These are phyloP conservation scores for Aspergillus cristatus DNA, from an alignment of 495 filamentous ascomycete species.

Conservation along the genomic window DNA sequence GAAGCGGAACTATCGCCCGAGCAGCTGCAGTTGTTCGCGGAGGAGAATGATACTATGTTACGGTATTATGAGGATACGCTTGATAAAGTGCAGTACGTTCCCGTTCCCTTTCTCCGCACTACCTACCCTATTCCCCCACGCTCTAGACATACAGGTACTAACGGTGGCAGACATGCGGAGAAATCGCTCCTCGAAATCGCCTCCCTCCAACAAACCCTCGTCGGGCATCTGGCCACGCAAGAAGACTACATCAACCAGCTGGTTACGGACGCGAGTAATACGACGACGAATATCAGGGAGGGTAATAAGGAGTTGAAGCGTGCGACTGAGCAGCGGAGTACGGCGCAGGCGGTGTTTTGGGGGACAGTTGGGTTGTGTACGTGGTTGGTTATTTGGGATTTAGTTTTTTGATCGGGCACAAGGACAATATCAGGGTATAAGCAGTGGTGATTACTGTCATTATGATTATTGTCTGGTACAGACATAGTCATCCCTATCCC, in stretches of 20 bases:
- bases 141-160: too few relatives aligned
- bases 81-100: constrained; percentile 78
- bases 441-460: too few relatives aligned
- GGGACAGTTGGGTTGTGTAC: constrained; percentile 72
- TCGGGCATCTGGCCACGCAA: constrained; percentile 73
- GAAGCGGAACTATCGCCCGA: constrained; percentile 63
- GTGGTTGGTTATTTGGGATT: constrained; percentile 85
- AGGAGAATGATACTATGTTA: constrained; percentile 88
- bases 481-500: too few relatives aligned
- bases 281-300: constrained; percentile 73
- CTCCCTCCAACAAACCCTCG: constrained; percentile 81
- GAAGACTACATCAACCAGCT: constrained; percentile 80
- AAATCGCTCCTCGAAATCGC: constrained; percentile 87
- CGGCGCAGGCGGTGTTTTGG: constrained; percentile 83
- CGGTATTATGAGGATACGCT: constrained; percentile 85
- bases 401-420: constrained; percentile 54
- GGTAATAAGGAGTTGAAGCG: constrained; percentile 90
- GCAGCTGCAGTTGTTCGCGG: constrained; percentile 85
- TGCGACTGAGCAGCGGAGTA: constrained; percentile 69
- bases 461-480: too few relatives aligned
- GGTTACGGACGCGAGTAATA: constrained; percentile 72
- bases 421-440: too few relatives aligned
- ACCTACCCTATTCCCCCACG: not conserved
- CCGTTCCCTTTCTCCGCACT: constrained; percentile 4
- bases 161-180: constrained; percentile 76